Evolutionary conservation across 169 alveolate species (phyloP).

Genomic region (Fabrea salina): DNA sequence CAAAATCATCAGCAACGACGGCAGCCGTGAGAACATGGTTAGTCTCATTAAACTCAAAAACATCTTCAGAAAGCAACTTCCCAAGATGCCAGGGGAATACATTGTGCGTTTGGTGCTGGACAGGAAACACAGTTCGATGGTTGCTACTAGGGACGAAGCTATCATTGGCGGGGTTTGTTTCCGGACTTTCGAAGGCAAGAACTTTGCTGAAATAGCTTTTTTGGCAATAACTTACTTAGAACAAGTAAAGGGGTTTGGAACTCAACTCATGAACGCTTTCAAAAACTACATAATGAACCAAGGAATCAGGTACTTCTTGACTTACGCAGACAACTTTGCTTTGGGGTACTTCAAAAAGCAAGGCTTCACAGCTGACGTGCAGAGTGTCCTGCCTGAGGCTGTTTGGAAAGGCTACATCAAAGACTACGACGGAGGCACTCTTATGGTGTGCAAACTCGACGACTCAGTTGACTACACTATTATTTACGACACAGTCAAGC

Average conservation of each 20-base stretch:
- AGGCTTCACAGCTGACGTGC: slow-evolving; percentile 93
- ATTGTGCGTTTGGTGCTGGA: slow-evolving; percentile 96
- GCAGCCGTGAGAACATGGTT: slow-evolving; percentile 86
- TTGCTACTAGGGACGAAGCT: slow-evolving; percentile 87
- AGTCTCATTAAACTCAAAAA: slow-evolving; percentile 91
- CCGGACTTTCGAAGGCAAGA: slow-evolving; percentile 66
- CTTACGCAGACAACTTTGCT: slow-evolving; percentile 98
- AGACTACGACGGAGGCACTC: slow-evolving; percentile 99
- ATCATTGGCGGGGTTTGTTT: slow-evolving; percentile 97
- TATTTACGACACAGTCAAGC: not conserved
- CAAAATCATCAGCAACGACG: slow-evolving; percentile 82
- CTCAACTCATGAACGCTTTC: slow-evolving; percentile 96
- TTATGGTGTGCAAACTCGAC: slow-evolving; percentile 96
- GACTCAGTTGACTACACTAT: slow-evolving; percentile 88
- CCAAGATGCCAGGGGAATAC: slow-evolving; percentile 99
- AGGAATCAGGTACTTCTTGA: slow-evolving; percentile 92
- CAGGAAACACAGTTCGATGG: slow-evolving; percentile 94
- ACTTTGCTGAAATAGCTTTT: slow-evolving; percentile 98
- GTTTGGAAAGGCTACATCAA: slow-evolving; percentile 98
- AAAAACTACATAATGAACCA: slow-evolving; percentile 93
- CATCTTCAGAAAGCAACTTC: slow-evolving; percentile 94
- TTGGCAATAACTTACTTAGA: slow-evolving; percentile 97
- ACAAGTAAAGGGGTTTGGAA: slow-evolving; percentile 98
- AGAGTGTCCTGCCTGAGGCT: slow-evolving; percentile 90
- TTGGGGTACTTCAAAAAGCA: slow-evolving; percentile 96